phyloP scores from a whole-genome alignment of 2,329 filamentous ascomycete species.

The Epichloe bromicola region DNA sequence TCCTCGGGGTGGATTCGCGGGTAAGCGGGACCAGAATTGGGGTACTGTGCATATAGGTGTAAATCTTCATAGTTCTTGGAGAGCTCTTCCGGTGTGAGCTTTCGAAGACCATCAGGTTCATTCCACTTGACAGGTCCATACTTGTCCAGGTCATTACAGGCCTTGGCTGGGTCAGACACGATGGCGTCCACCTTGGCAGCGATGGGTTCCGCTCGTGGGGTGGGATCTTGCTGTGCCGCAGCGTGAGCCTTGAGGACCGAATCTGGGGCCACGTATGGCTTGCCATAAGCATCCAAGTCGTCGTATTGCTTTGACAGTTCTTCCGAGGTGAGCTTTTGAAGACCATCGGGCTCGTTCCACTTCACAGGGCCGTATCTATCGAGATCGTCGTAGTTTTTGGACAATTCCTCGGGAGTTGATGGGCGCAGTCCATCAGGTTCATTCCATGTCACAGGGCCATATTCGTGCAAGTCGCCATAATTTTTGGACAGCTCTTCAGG shows the following conservation, averaged over 20 bases:
- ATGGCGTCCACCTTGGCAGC: constrained; percentile 4
- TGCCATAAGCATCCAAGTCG: constrained; percentile 22
- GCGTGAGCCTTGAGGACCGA: constrained; percentile 7
- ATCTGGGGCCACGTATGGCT: constrained; percentile 6
- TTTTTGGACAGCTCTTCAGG: constrained; percentile 23
- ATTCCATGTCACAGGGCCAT: constrained; percentile 23
- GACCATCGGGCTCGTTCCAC: constrained; percentile 19
- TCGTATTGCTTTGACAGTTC: constrained; percentile 20
- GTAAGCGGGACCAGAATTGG: constrained; percentile 13
- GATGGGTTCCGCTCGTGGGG: constrained; percentile 6
- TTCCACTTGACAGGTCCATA: constrained; percentile 8
- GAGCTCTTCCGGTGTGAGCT: constrained; percentile 13
- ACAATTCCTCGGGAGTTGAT: constrained; percentile 22
- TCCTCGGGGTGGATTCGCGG: constrained; percentile 20
- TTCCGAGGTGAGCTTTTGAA: constrained; percentile 14
- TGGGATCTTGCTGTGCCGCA: constrained; percentile 5
- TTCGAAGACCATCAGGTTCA: constrained; percentile 6
- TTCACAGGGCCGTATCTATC: constrained; percentile 18
- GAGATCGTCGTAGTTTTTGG: constrained; percentile 27
- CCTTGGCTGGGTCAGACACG: neutral
- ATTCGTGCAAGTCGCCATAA: constrained; percentile 26
- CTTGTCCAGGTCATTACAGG: constrained; percentile 7
- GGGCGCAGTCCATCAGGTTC: constrained; percentile 22
- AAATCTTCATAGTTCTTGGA: constrained; percentile 20
- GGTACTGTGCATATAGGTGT: constrained; percentile 10